Evolutionary conservation across 179 eudicot genomes (phyloP).

Genomic region (Beta lomatogona): DNA sequence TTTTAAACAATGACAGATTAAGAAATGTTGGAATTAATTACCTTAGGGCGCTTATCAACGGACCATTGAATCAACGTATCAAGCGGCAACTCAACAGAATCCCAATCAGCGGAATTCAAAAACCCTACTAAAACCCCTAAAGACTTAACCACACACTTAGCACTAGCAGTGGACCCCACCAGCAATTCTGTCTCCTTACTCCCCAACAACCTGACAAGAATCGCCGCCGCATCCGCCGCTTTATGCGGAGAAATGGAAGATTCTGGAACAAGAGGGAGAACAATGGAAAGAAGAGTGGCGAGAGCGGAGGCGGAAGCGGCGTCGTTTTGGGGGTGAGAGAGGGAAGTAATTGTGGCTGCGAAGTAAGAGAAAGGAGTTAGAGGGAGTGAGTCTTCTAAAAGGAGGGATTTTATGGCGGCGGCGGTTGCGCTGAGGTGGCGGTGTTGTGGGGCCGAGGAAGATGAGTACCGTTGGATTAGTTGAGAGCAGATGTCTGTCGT

Average conservation of each 20-base stretch:
- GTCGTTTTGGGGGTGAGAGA: conserved; percentile 44
- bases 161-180: conserved; percentile 52
- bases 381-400: conserved; percentile 54
- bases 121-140: conserved; percentile 81
- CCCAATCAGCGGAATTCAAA: conserved; percentile 60
- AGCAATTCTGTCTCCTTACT: conserved; percentile 28
- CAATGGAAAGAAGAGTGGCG: conserved; percentile 62
- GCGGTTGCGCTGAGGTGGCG: conserved; percentile 89
- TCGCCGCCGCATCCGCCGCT: conserved; percentile 55
- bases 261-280: conserved; percentile 57
- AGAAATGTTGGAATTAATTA: conserved; percentile 8
- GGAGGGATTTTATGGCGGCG: conserved; percentile 73
- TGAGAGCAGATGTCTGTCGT: conserved; percentile 60
- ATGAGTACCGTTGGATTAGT: conserved; percentile 69
- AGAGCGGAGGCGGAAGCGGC: conserved; percentile 61
- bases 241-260: conserved; percentile 42
- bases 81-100: conserved; percentile 50
- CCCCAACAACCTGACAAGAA: conserved; percentile 51
- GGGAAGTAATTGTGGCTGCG: conserved; percentile 61
- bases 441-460: conserved; percentile 84
- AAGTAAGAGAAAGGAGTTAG: conserved; percentile 79
- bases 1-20: too few relatives aligned
- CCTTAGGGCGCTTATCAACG: conserved; percentile 87
- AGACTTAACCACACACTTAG: conserved; percentile 76
- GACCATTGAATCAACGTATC: conserved; percentile 56